Evolutionary conservation across 2,329 filamentous ascomycete genomes (phyloP).

Genomic region (Fusarium pseudocircinatum): DNA sequence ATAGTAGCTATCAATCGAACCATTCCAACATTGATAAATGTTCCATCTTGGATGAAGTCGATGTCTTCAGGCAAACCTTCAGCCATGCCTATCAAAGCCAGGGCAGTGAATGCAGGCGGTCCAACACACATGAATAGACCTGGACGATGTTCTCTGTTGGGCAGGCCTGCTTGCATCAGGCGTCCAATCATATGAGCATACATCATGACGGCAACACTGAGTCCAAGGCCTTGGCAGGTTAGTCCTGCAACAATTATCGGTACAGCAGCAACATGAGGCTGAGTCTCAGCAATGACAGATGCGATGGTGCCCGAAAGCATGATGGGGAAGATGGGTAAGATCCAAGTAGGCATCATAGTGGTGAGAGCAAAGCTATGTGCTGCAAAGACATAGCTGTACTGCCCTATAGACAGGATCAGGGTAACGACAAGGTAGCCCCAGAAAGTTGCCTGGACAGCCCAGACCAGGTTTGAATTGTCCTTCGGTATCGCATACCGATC

Average conservation of each 20-base stretch:
- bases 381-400: constrained; percentile 75
- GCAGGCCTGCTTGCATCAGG: constrained; percentile 72
- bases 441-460: constrained; percentile 70
- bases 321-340: constrained; percentile 78
- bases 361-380: constrained; percentile 66
- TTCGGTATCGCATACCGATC: constrained; percentile 71
- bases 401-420: constrained; percentile 67
- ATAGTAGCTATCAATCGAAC: constrained; percentile 59
- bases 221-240: constrained; percentile 75
- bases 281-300: constrained; percentile 68
- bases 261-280: constrained; percentile 65
- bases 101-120: constrained; percentile 74
- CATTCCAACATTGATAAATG: constrained; percentile 50
- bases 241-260: constrained; percentile 73
- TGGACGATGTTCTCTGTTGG: constrained; percentile 67
- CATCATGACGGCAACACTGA: constrained; percentile 74
- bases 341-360: constrained; percentile 78
- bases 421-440: constrained; percentile 73
- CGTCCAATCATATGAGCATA: constrained; percentile 76
- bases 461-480: constrained; percentile 63
- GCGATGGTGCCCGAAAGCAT: constrained; percentile 79
- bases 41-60: constrained; percentile 54
- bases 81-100: constrained; percentile 75
- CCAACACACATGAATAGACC: constrained; percentile 80
- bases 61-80: constrained; percentile 53